Base-by-base conservation (phyloP, 805 yeast genomes). In the Saccharomycopsis sp. region DNA sequence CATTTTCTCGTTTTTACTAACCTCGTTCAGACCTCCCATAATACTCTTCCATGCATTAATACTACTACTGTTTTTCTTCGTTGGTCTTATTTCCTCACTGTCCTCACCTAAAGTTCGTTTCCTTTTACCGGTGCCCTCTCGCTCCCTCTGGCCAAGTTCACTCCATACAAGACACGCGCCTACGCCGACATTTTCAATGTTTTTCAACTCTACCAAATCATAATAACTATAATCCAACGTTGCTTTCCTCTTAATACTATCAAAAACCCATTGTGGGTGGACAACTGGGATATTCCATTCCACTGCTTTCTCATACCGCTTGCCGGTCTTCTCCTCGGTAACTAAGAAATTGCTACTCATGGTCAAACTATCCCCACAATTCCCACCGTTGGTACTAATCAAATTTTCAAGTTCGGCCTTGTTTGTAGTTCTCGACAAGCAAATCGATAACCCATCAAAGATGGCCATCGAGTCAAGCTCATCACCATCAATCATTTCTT, bases 261-360 rank as follows among this genome's bases (percentile, higher is more conserved):
- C 63, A 1, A 54, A 36, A 2, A 72, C 48, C 77, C 77, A 74
- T 5, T 56, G 41, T 1, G 72, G 70, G 34, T 63, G 62, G 2
- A 71, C 65, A 1, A 63, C 58, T 1, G 66, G 64, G 4, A 70
- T 63, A 5, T 56, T 54, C 72, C 75, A 68, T 38, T 57, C 59
- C 19, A 53, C 47, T 1, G 77, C 74, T 46, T 73, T 74, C 13
- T 62, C 62, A 53, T 66, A 78, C 41, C 85, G 54, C 45, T 66
- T 71, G 0, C 86, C 86, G 14, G 60, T 55, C 21, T 59, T 59
- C 39, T 70, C 75, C 23, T 75, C 66, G n/a, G 78, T 69, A 3
- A 79, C 65, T 1, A 79, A 60, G 47, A 71, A 65, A 2, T 66
- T 53, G 38, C 67, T 67, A 4, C 66, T 59, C 6, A 63, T 61